Evolutionary conservation across 2,329 filamentous ascomycete species (phyloP).

Genomic region (Penicillium freii): DNA sequence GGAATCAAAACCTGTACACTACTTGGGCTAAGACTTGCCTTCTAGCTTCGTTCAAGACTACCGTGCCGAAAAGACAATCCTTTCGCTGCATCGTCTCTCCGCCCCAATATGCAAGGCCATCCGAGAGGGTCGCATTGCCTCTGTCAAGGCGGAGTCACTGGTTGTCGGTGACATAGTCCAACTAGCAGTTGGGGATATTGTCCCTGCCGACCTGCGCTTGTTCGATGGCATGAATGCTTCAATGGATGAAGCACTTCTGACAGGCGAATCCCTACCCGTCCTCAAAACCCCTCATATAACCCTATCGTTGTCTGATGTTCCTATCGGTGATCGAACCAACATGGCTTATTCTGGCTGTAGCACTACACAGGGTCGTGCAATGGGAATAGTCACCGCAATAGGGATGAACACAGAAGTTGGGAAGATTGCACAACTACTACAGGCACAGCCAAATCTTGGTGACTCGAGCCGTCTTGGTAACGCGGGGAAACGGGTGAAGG

Average conservation of each 20-base stretch:
- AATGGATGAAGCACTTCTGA: slow-evolving; percentile 66
- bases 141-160: slow-evolving; percentile 55
- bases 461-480: slow-evolving; percentile 24
- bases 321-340: slow-evolving; percentile 58
- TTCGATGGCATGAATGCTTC: slow-evolving; percentile 67
- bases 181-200: slow-evolving; percentile 56
- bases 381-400: slow-evolving; percentile 58
- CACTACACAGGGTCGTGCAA: slow-evolving; percentile 59
- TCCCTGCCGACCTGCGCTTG: slow-evolving; percentile 57
- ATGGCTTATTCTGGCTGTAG: slow-evolving; percentile 61
- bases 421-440: slow-evolving; percentile 58
- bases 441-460: slow-evolving; percentile 45
- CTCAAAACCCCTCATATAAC: slow-evolving; percentile 48
- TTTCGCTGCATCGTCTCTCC: slow-evolving; percentile 55
- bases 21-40: neutral
- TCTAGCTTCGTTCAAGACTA: slow-evolving; percentile 57
- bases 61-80: slow-evolving; percentile 59
- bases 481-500: slow-evolving; percentile 43
- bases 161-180: slow-evolving; percentile 59
- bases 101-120: slow-evolving; percentile 57
- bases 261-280: slow-evolving; percentile 61
- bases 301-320: slow-evolving; percentile 25
- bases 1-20: rapidly evolving
- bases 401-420: slow-evolving; percentile 63
- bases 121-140: slow-evolving; percentile 54